Base-by-base conservation (phyloP, 78 protist genomes). In the Dictyostelium citrinum region DNA sequence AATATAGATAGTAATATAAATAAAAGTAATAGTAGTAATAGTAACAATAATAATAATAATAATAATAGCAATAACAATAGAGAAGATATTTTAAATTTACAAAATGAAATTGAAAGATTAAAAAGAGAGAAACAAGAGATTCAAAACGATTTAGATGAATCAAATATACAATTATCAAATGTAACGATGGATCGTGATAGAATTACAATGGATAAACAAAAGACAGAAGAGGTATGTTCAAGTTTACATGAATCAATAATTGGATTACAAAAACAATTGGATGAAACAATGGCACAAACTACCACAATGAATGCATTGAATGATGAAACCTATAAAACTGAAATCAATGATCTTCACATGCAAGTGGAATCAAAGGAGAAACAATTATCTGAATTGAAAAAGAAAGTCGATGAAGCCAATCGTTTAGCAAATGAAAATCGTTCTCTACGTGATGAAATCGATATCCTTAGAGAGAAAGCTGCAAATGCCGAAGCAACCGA, bases 381-480 rank as follows among this genome's bases (percentile, higher is more conserved):
- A 49, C 80, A 88, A 33, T 31, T 88, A 8, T 46, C 58, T 8
- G 93, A 88, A 3, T 24, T 72, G 24, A 88, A 78, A 67, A 88
- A 45, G 58, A 46, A 61, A 41, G 68, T 78, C 0, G 93, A 88
- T n/a, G 93, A 88, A 49, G 41, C 68, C 27, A 33, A 41, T 12
- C 80, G 72, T 68, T 76, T 77, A 1, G 41, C 60, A 17, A 61
- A 39, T 35, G 93, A 88, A 35, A 88, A 88, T 60, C 41, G 93
- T 27, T 81, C 82, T 31, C 29, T 88, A 5, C 41, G 93, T 39
- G 93, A 88, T 35, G 93, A 91, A 29, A 84, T 91, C n/a, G 95
- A 91, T 76, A 78, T 91, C 8, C 80, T 91, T 16, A 17, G 90
- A 17, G 95, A 91, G 43, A 91, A 91, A 14, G 79, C 81, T 14